Conservation (phyloP, 106 monocot genomes). For the Allium cepa region DNA sequence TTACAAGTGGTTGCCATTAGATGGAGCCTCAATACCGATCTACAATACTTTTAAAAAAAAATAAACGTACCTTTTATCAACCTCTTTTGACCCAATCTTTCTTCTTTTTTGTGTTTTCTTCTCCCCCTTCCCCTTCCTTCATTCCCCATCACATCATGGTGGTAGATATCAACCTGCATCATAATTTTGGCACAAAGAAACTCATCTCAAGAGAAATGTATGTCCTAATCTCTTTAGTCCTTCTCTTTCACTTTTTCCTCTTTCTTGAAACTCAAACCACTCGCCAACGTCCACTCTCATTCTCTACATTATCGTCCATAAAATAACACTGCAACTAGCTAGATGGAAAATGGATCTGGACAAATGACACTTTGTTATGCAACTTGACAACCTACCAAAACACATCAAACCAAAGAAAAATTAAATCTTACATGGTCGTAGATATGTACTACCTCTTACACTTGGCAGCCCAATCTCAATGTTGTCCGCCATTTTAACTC, state of each 20-base stretch:
- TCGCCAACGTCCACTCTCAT: not conserved
- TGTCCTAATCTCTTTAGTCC: conserved; percentile 24
- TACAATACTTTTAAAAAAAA: too few relatives aligned
- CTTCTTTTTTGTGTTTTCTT: too few relatives aligned
- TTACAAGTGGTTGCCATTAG: too few relatives aligned
- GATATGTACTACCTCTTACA: conserved; percentile 51
- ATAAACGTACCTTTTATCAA: too few relatives aligned
- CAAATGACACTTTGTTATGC: conserved; percentile 20
- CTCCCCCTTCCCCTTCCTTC: not conserved
- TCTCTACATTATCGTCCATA: not conserved
- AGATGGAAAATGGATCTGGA: conserved; percentile 33
- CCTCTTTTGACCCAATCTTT: not conserved
- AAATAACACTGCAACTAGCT: conserved; percentile 33
- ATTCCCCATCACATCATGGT: not conserved
- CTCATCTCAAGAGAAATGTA: conserved; percentile 21
- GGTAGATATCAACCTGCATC: not conserved
- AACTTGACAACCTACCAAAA: conserved; percentile 35
- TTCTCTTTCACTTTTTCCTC: conserved; percentile 40
- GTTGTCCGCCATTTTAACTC: conserved; percentile 30
- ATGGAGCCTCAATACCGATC: too few relatives aligned
- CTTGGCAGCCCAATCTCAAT: conserved; percentile 48
- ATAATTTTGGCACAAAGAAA: conserved; percentile 11
- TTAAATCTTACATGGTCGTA: conserved; percentile 59
- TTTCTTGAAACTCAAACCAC: not conserved
- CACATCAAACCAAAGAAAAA: conserved; percentile 55